Conservation (phyloP, 108 stramenopile species). For the Cylindrotheca closterium region DNA sequence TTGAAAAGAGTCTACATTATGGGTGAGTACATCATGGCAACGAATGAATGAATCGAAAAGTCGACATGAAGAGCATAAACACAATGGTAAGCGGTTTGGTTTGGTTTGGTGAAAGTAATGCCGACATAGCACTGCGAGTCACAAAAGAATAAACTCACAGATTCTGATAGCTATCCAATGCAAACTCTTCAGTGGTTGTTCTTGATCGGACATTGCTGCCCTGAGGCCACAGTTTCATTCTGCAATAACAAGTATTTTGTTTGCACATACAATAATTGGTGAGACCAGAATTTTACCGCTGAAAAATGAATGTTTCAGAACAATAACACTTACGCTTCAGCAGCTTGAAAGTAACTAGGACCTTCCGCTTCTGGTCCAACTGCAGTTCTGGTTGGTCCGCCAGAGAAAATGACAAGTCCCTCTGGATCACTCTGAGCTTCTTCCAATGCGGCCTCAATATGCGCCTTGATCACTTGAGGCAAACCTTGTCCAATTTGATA, state of each 20-base stretch:
- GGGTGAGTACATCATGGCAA: too few relatives aligned
- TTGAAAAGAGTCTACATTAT: conserved; percentile 83
- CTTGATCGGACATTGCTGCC: conserved; percentile 63
- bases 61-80: background rate
- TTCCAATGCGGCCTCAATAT: conserved; percentile 85
- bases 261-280: background rate
- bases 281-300: background rate
- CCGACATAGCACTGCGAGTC: too few relatives aligned
- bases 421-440: conserved; percentile 68
- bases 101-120: background rate
- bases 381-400: conserved; percentile 89
- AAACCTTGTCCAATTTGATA: conserved; percentile 89
- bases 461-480: conserved; percentile 86
- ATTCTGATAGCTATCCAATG: conserved; percentile 97
- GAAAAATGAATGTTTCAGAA: conserved; percentile 11
- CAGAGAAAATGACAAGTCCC: conserved; percentile 88
- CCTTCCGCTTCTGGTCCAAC: conserved; percentile 91
- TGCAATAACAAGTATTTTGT: too few relatives aligned
- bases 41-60: background rate
- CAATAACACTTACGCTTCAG: conserved; percentile 71
- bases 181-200: conserved; percentile 90
- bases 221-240: conserved; percentile 65
- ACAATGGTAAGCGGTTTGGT: background rate
- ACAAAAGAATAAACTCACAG: too few relatives aligned
- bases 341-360: conserved; percentile 77